Evolutionary conservation across 495 filamentous ascomycete genomes (phyloP).

Genomic region (Penicillium waksmanii): DNA sequence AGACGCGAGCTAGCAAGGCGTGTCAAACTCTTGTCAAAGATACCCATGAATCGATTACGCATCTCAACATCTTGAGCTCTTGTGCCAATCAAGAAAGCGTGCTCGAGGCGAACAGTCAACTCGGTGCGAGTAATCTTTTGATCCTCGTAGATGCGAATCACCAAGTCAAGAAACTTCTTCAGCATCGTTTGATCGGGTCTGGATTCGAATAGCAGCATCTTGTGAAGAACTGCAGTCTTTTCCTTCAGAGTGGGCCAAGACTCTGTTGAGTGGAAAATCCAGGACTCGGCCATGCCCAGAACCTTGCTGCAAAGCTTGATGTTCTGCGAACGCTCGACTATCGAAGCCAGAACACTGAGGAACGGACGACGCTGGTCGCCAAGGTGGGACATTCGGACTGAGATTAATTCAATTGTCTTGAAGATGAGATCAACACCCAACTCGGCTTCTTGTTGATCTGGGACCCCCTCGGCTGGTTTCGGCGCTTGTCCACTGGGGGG

Average conservation of each 20-base stretch:
- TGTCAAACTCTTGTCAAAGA: constrained; percentile 90
- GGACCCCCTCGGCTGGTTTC: constrained; percentile 56
- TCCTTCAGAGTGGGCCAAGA: constrained; percentile 96
- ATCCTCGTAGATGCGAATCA: constrained; percentile 97
- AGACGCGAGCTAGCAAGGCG: constrained; percentile 83
- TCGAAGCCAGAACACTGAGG: constrained; percentile 87
- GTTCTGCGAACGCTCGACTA: constrained; percentile 92
- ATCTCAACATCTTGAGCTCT: constrained; percentile 94
- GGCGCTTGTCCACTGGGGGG: constrained; percentile 12
- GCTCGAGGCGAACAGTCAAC: constrained; percentile 93
- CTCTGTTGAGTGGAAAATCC: constrained; percentile 93
- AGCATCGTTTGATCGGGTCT: constrained; percentile 79
- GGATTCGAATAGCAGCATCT: constrained; percentile 95
- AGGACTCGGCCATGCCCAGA: constrained; percentile 88
- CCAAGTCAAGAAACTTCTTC: constrained; percentile 89
- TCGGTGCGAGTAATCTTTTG: constrained; percentile 93
- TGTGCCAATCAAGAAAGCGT: constrained; percentile 95
- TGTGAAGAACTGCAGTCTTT: constrained; percentile 93
- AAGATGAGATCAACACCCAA: constrained; percentile 85
- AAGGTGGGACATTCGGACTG: constrained; percentile 89
- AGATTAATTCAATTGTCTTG: constrained; percentile 90
- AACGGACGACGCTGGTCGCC: constrained; percentile 91
- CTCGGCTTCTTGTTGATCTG: constrained; percentile 77
- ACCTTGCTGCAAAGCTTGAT: constrained; percentile 86
- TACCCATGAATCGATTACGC: constrained; percentile 92